Conservation (phyloP, 164 flowering plant species). For the Malania oleifera region DNA sequence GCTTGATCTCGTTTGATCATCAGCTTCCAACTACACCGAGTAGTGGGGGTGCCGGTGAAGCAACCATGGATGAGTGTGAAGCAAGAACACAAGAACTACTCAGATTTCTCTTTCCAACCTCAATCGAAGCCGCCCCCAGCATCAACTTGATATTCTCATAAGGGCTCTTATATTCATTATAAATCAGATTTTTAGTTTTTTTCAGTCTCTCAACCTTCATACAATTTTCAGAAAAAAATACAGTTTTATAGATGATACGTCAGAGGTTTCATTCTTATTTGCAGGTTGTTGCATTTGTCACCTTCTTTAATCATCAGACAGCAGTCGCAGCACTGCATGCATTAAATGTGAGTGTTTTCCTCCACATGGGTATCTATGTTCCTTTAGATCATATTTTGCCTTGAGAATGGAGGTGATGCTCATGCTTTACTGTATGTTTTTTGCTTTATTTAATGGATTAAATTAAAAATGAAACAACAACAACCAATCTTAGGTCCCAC, state of each 20-base stretch:
- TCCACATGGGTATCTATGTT: neutral
- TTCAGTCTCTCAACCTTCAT: slow-evolving; percentile 20
- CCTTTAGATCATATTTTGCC: neutral
- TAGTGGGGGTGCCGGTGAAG: too few species aligned
- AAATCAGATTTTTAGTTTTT: too few species aligned
- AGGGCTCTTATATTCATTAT: too few species aligned
- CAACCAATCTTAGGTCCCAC: too few species aligned
- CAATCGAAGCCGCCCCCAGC: slow-evolving; percentile 19
- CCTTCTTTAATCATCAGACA: slow-evolving; percentile 67
- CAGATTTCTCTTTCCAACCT: slow-evolving; percentile 50
- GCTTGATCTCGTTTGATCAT: too few species aligned
- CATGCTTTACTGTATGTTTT: too few species aligned
- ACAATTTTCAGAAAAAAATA: neutral
- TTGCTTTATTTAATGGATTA: too few species aligned
- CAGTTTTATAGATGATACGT: neutral
- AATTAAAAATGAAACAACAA: too few species aligned
- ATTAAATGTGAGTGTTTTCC: slow-evolving; percentile 49
- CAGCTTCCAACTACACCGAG: too few species aligned
- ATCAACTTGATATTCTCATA: too few species aligned
- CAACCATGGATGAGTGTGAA: too few species aligned
- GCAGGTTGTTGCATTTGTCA: slow-evolving; percentile 95
- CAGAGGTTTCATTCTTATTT: neutral
- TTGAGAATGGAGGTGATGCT: too few species aligned
- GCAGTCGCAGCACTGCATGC: slow-evolving; percentile 64
- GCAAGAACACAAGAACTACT: slow-evolving; percentile 28